Conservation (phyloP, 2,329 filamentous ascomycete genomes). For the Ophiostoma fasciatum region DNA sequence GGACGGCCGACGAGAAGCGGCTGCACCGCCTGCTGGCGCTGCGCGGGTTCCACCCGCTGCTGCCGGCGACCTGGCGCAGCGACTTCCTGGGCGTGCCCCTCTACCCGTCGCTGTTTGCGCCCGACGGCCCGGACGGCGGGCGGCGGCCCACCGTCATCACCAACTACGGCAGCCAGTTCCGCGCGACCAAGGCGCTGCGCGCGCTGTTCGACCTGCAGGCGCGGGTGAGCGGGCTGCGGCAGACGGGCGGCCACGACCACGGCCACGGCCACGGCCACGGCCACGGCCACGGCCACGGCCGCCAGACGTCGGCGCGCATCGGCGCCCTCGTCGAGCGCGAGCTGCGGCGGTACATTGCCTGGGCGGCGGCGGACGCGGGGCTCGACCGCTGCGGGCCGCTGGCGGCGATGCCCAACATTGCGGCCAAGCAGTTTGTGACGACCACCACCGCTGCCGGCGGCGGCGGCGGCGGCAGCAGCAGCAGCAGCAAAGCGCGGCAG, state of each 20-base stretch:
- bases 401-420: conserved; percentile 23
- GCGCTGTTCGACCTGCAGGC: conserved; percentile 20
- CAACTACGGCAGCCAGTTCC: conserved; percentile 16
- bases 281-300: too few species aligned
- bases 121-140: conserved; percentile 8
- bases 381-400: conserved; percentile 12
- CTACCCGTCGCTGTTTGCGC: conserved; percentile 19
- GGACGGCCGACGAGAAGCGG: conserved; percentile 18
- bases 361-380: conserved; percentile 19
- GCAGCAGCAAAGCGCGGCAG: neutral
- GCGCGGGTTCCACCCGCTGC: conserved; percentile 21
- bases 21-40: conserved; percentile 21
- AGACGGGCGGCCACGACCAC: conserved; percentile 13
- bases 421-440: conserved; percentile 10
- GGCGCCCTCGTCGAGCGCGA: conserved; percentile 16
- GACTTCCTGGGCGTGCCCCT: conserved; percentile 21
- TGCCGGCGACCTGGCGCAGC: conserved; percentile 18
- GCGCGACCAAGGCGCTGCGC: conserved; percentile 20
- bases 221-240: conserved; percentile 18
- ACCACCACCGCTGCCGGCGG: too few species aligned
- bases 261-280: too few species aligned
- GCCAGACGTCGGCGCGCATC: conserved; percentile 16
- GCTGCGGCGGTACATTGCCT: conserved; percentile 18
- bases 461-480: neutral
- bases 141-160: conserved; percentile 9